Base-by-base conservation (phyloP, 257 asterid species). In the Hygrophila difformis region DNA sequence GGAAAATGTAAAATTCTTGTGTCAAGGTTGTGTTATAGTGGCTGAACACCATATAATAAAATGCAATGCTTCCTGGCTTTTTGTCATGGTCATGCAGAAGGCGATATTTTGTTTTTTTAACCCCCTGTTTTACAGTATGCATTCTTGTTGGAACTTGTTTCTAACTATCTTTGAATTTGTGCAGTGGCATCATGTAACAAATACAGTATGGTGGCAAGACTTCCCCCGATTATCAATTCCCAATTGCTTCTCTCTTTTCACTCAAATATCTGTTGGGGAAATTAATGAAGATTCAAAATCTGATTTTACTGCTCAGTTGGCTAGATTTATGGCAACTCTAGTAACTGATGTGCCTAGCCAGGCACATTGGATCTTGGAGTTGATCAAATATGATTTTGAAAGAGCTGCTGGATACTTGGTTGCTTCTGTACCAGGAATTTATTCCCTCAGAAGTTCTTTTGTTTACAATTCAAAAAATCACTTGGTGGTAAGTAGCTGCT, bases 191-290 rank as follows among this genome's bases (percentile, higher is more conserved):
- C 55, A 57, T 42, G 81, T 82, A 49, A 73, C 87, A n/a, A 87
- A 87, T 61, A 77, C 96, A 59, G 82, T 87, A 21, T 87, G 96
- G 96, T 86, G 94, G 94, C 96, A 87, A 66, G 96, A 82, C 63
- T 87, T 87, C 53, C 89, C 94, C 34, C 81, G 68, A 44, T 56
- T 66, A 58, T 59, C 47, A 45, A 44, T 49, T 51, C 82, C 96
- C 44, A 63, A 77, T 51, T 69, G 69, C 65, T 59, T 43, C 13
- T 66, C 96, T 45, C 84, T 87, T 62, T 82, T 87, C 68, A 59
- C 77, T 47, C 76, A 60, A 59, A 71, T 79, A 49, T 57, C 87
- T 17, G 61, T 14, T 45, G 87, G 54, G 49, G 73, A 60, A 52
- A 47, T 45, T 17, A 62, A 47, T 62, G 44, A 43, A 23, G 60